phyloP scores from a whole-genome alignment of 768 basidiomycete species.

The Pleurotus djamor region DNA sequence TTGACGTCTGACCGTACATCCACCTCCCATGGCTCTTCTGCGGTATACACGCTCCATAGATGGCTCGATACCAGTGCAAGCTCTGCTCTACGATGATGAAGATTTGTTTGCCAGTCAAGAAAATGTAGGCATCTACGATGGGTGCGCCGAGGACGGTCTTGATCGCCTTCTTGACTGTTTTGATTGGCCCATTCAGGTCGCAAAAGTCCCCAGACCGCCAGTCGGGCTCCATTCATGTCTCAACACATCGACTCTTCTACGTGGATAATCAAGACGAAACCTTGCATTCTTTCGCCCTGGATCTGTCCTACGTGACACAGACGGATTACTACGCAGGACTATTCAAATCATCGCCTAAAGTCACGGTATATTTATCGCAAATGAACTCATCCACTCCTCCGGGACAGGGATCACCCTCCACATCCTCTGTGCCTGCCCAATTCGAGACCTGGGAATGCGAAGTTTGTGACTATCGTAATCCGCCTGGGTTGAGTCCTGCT shows the following conservation, averaged over 20 bases:
- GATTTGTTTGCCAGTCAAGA: constrained; percentile 72
- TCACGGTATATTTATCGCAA: constrained; percentile 69
- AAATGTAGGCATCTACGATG: constrained; percentile 87
- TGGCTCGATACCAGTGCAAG: constrained; percentile 75
- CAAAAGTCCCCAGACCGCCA: constrained; percentile 85
- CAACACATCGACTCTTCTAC: constrained; percentile 87
- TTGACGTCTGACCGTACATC: constrained; percentile 9
- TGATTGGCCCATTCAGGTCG: constrained; percentile 42
- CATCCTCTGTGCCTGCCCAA: constrained; percentile 22
- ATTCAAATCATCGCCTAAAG: constrained; percentile 86
- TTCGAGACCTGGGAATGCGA: constrained; percentile 78
- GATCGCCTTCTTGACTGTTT: background rate
- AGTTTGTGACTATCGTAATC: constrained; percentile 86
- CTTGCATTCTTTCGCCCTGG: constrained; percentile 64
- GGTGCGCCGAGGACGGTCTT: constrained; percentile 45
- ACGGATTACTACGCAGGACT: constrained; percentile 91
- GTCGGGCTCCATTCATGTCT: constrained; percentile 66
- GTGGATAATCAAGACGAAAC: constrained; percentile 50
- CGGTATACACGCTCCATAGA: constrained; percentile 59
- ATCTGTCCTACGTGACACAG: constrained; percentile 61
- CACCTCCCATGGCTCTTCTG: constrained; percentile 51
- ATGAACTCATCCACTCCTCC: constrained; percentile 15
- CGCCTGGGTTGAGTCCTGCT: constrained; percentile 69
- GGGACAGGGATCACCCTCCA: constrained; percentile 12
- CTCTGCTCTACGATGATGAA: constrained; percentile 81